Evolutionary conservation across 768 basidiomycete genomes (phyloP).

Genomic region (Leccinum sublutescens): DNA sequence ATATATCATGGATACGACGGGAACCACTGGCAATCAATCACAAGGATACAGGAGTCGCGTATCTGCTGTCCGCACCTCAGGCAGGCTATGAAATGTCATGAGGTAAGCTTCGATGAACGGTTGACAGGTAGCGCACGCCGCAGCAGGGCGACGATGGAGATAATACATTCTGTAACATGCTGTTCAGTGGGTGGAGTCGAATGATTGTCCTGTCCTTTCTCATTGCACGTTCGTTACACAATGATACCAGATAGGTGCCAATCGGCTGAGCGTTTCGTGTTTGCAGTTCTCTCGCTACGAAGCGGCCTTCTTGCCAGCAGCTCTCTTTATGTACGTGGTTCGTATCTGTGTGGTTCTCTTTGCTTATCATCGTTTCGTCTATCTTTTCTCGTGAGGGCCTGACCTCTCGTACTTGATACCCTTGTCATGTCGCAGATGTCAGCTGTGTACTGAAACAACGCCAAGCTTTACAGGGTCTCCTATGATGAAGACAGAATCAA

Average conservation of each 20-base stretch:
- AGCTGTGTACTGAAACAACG: conserved; percentile 73
- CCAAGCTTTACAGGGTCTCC: conserved; percentile 60
- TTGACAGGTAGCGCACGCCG: not conserved
- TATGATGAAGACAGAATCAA: conserved; percentile 60
- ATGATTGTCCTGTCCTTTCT: not conserved
- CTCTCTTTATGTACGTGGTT: not conserved
- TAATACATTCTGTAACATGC: not conserved
- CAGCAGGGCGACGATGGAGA: not conserved
- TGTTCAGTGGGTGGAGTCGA: not conserved
- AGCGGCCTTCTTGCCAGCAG: not conserved
- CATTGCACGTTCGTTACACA: not conserved
- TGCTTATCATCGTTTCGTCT: not conserved
- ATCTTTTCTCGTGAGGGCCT: not conserved
- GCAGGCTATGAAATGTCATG: conserved; percentile 22
- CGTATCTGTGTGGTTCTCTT: not conserved
- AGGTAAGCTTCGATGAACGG: not conserved
- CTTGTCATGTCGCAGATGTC: conserved; percentile 31
- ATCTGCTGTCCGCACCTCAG: not conserved
- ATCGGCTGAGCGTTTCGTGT: not conserved
- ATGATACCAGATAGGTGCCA: not conserved
- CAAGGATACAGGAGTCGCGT: not conserved
- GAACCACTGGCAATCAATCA: not conserved
- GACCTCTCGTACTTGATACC: not conserved
- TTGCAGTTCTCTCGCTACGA: not conserved
- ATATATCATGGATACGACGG: not conserved